phyloP scores from a whole-genome alignment of 345 rosid species.

The Moringa oleifera region DNA sequence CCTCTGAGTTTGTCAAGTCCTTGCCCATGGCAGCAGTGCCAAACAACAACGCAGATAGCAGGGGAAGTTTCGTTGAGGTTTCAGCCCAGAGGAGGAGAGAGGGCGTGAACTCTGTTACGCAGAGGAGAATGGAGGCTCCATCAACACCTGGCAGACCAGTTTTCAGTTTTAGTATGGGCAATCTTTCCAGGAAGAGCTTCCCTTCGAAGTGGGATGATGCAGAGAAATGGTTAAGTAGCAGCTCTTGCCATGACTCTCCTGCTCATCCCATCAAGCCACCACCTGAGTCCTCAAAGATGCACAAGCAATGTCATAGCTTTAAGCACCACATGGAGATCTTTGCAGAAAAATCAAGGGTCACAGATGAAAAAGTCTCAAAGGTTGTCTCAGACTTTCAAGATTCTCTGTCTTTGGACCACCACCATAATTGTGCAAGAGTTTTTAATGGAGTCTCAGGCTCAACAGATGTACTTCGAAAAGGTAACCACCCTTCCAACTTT shows the following conservation, averaged over 20 bases:
- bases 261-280: constrained; percentile 46
- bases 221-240: constrained; percentile 75
- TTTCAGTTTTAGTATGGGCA: constrained; percentile 56
- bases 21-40: constrained; percentile 35
- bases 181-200: constrained; percentile 52
- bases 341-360: constrained; percentile 65
- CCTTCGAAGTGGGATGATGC: constrained; percentile 99
- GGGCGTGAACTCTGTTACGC: constrained; percentile 43
- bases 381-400: constrained; percentile 29
- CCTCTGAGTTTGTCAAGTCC: constrained; percentile 65
- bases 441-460: constrained; percentile 44
- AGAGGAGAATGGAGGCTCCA: constrained; percentile 57
- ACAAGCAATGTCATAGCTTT: constrained; percentile 28
- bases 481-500: constrained; percentile 28
- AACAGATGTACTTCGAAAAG: constrained; percentile 56
- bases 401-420: constrained; percentile 31
- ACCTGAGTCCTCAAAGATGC: constrained; percentile 25
- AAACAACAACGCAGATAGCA: constrained; percentile 27
- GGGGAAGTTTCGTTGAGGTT: constrained; percentile 28
- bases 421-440: constrained; percentile 19
- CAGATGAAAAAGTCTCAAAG: constrained; percentile 39
- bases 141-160: constrained; percentile 78
- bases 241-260: constrained; percentile 60
- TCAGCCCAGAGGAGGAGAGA: constrained; percentile 55
- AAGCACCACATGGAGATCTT: constrained; percentile 40